Base-by-base conservation (phyloP, 148 eudicot genomes). In the Amaranthus hypochondriacus region DNA sequence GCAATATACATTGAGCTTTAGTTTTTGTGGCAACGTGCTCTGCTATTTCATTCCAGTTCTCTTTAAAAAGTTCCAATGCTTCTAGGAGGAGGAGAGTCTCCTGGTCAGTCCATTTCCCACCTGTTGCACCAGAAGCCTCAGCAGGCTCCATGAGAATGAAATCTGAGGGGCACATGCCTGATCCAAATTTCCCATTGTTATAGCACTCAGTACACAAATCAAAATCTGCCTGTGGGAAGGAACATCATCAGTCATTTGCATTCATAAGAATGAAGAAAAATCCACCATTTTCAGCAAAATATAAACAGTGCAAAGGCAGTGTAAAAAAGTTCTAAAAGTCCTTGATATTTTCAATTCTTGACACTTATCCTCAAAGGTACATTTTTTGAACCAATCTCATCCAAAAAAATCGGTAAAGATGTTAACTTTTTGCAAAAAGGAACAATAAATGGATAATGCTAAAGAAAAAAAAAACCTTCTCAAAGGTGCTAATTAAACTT, bases 11-110 rank as follows among this genome's bases (percentile, higher is more conserved):
- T 68, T 95, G 98, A 69, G 98, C 90, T 83, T 90, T 95, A 46
- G 98, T 95, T 80, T 95, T 95, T 9, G 98, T 95, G 63, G 97
- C 98, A 57, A 95, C 98, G 76, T 95, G 98, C 84, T 95, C 98
- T 69, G 98, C 97, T 73, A 95, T 95, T 81, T 95, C 98, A 73
- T 89, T 95, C 98, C 98, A 95, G 83, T 95, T 95, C 82, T 95
- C 98, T 71, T 84, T 91, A 70, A 72, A 95, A 56, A 95, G 87
- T 80, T 95, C 97, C 78, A 95, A 77, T 13, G 98, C 98, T 87
- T 95, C 98, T 66, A 95, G 92, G 56, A 95, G 97, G 49, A 92
- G 89, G 66, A 95, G 96, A 46, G 96, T 95, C 82, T 95, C 98
- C 83, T 95, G 98, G 84, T 95, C 98, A 60, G 98, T 92, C 98